Evolutionary conservation across 345 rosid genomes (phyloP).

Genomic region (Sapria himalayana): DNA sequence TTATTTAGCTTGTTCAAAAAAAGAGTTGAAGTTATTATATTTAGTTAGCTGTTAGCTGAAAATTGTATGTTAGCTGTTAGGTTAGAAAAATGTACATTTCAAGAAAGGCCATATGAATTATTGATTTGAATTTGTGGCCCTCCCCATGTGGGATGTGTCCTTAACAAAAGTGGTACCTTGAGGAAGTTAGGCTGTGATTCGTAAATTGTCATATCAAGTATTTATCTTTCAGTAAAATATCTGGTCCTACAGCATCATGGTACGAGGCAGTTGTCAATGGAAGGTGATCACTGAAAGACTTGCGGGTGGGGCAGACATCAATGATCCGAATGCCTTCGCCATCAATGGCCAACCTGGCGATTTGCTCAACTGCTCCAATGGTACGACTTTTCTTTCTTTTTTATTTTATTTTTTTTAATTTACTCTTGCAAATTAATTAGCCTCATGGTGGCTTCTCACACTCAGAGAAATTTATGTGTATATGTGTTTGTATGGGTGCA

Average conservation of each 20-base stretch:
- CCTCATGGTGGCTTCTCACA: slow-evolving; percentile 4
- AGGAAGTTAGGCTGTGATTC: too few species aligned
- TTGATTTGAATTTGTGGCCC: too few species aligned
- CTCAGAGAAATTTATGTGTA: background rate
- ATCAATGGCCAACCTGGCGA: slow-evolving; percentile 21
- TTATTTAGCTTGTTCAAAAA: too few species aligned
- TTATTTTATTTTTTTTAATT: background rate
- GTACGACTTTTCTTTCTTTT: background rate
- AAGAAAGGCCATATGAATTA: too few species aligned
- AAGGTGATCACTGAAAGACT: background rate
- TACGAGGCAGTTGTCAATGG: slow-evolving; percentile 4
- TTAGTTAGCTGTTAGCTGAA: too few species aligned
- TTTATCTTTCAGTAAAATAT: too few species aligned
- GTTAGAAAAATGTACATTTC: too few species aligned
- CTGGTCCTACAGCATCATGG: slow-evolving; percentile 15
- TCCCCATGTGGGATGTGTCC: too few species aligned
- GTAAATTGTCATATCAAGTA: too few species aligned
- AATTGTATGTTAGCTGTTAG: too few species aligned
- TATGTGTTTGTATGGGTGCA: background rate
- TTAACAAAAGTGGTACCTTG: too few species aligned
- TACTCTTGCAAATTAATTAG: slow-evolving; percentile 4
- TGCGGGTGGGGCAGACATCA: background rate
- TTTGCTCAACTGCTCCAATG: slow-evolving; percentile 9
- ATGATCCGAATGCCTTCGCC: slow-evolving; percentile 3
- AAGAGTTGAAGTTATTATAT: too few species aligned